These are phyloP conservation scores for Halophytophthora polymorphica DNA, from an alignment of 352 stramenopile species.

Conservation along the genomic window DNA sequence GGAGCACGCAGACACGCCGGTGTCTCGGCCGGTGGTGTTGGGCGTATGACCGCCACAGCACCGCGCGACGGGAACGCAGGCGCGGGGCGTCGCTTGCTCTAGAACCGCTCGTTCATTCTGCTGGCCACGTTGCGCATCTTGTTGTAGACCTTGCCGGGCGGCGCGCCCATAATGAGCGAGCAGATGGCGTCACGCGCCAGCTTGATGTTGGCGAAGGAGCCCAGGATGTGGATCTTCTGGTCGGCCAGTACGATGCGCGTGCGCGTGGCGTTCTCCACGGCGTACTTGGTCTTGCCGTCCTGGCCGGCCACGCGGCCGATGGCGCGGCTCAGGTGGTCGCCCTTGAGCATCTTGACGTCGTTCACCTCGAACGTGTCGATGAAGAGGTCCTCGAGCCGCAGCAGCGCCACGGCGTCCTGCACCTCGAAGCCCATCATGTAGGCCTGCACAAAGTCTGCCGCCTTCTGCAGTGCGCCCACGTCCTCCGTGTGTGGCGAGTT, in stretches of 20 bases:
- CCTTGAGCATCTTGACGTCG: constrained; percentile 96
- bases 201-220: constrained; percentile 98
- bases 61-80: no score
- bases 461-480: constrained; percentile 95
- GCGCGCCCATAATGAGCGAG: constrained; percentile 94
- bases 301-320: constrained; percentile 98
- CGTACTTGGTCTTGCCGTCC: constrained; percentile 99
- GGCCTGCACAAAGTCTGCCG: constrained; percentile 96
- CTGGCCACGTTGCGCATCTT: constrained; percentile 99
- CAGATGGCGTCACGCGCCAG: constrained; percentile 92
- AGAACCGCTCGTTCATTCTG: constrained; percentile 97
- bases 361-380: constrained; percentile 98
- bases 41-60: no score
- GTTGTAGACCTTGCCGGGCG: constrained; percentile 99
- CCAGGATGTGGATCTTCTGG: constrained; percentile 98
- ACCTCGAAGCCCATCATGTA: constrained; percentile 99
- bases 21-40: no score
- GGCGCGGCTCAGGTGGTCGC: constrained; percentile 98
- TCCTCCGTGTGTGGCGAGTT: constrained; percentile 94
- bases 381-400: constrained; percentile 98
- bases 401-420: constrained; percentile 94
- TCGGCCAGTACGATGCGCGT: constrained; percentile 99
- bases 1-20: neutral
- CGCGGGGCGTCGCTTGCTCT: constrained; percentile 21
- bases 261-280: constrained; percentile 99